Evolutionary conservation across 345 rosid genomes (phyloP).

Genomic region (Citrus mangshanensis): DNA sequence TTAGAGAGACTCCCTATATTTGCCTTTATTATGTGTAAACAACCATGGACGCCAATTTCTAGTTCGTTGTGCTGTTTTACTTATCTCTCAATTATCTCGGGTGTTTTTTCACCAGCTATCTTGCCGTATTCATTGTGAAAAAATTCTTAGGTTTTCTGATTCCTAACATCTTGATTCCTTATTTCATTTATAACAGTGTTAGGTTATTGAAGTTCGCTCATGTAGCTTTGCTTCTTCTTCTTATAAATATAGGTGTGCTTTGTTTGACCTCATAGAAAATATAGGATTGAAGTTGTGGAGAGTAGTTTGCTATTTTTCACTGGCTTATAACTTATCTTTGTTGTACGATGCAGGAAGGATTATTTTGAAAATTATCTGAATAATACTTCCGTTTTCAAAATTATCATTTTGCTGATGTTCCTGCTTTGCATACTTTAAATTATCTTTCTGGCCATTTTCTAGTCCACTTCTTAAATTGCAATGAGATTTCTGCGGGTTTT

Average conservation of each 20-base stretch:
- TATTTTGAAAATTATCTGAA: neutral
- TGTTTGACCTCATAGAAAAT: neutral
- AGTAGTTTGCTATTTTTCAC: neutral
- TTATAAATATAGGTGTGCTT: neutral
- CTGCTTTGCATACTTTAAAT: neutral
- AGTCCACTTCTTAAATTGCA: slow-evolving; percentile 3
- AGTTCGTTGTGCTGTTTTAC: neutral
- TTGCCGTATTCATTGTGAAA: neutral
- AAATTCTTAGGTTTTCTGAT: neutral
- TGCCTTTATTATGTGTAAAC: neutral
- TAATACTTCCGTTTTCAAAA: neutral
- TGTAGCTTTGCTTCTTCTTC: neutral
- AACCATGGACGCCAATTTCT: neutral
- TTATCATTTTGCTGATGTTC: neutral
- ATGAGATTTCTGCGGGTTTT: neutral
- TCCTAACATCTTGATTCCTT: neutral
- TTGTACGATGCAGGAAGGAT: neutral
- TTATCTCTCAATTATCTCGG: neutral
- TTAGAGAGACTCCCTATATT: neutral
- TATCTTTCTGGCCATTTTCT: neutral
- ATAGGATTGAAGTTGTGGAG: neutral
- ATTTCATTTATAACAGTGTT: neutral
- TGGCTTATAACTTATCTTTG: neutral
- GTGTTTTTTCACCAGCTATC: neutral
- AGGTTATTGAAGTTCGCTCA: neutral